Evolutionary conservation across 305 asterid species (phyloP), one percentile per base, ranked within the genome.

Genomic region (Salvia sclarea): DNA sequence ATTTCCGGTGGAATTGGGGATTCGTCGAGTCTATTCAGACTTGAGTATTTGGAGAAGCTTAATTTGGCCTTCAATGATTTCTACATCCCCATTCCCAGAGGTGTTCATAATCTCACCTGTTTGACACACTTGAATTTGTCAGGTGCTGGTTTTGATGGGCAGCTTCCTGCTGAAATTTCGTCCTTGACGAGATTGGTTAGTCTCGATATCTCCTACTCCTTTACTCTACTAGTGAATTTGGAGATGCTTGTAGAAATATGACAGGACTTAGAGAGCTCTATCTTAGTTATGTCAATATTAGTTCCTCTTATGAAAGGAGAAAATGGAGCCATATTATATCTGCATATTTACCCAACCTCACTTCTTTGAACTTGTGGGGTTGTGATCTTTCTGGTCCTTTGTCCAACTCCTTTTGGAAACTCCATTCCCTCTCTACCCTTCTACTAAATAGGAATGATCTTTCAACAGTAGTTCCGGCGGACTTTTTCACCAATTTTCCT

Each of bases 181-280:
- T 14, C 4, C 8, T 30, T 56, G 43, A 56, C 1, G 14, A 56
- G 44, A 31, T 16, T 56, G 24, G 75, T 48, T 16, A 66, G 60
- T 57, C 86, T 88, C 4, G 89, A 82, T 61, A 79, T 87, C 59
- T 82, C 89, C 25, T 8, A 3, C 0, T 1, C n/a, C 0, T 41
- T 9, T 13, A 24, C n/a, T 2, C 70, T 82, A 10, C 47, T 43
- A 0, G 82, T 78, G 75, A 75, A 78, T 67, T 61, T 85, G 52
- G 50, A 24, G 21, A 18, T 14, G 37, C 54, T 87, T 3, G 47
- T 87, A 66, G 75, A 65, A 80, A 80, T 38, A 66, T 80, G 5
- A 75, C 75, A 2, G 59, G 48, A 9, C 81, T 87, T 3, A 62
- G 25, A 63, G 80, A 75, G 20, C 77, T 87, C 43, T 68, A 80